Conservation (phyloP, 2,329 filamentous ascomycete genomes). For the Emydomyces testavorans region DNA sequence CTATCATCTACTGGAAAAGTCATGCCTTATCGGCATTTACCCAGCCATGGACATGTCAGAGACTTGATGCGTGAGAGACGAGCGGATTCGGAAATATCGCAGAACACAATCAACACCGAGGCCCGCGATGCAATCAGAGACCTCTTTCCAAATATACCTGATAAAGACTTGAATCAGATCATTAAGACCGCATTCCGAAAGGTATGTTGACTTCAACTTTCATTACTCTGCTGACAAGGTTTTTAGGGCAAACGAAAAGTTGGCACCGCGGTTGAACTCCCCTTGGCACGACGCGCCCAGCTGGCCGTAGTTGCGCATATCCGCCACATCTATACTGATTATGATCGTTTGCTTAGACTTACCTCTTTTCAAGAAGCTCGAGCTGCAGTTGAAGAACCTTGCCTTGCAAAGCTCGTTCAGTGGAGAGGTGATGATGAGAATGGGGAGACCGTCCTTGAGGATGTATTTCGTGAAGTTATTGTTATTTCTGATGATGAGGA, state of each 20-base stretch:
- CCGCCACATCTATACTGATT: constrained; percentile 51
- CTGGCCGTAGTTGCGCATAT: constrained; percentile 52
- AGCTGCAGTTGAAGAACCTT: constrained; percentile 43
- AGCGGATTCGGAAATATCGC: constrained; percentile 26
- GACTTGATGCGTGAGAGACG: constrained; percentile 13
- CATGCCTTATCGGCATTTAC: constrained; percentile 28
- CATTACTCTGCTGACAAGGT: constrained; percentile 18
- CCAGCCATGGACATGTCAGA: constrained; percentile 18
- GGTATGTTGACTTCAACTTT: constrained; percentile 29
- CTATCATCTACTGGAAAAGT: constrained; percentile 39
- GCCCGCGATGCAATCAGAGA: constrained; percentile 49
- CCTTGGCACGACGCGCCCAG: constrained; percentile 47
- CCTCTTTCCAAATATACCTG: constrained; percentile 52
- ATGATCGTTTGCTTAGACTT: constrained; percentile 46
- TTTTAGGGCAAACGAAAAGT: constrained; percentile 44
- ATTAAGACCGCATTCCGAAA: constrained; percentile 51
- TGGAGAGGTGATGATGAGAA: constrained; percentile 52
- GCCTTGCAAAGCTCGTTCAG: constrained; percentile 46
- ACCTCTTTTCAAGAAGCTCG: constrained; percentile 46
- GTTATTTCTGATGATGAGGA: constrained; percentile 53
- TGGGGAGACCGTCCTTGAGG: constrained; percentile 45
- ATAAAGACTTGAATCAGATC: constrained; percentile 46
- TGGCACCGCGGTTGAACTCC: constrained; percentile 45
- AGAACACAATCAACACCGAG: constrained; percentile 44
- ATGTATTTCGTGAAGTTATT: constrained; percentile 53